A percentile compares a stretch with the other conserved stretches of the same genome.
phyloP scores from a whole-genome alignment of 805 yeast genomes.

The Priceomyces medius region DNA sequence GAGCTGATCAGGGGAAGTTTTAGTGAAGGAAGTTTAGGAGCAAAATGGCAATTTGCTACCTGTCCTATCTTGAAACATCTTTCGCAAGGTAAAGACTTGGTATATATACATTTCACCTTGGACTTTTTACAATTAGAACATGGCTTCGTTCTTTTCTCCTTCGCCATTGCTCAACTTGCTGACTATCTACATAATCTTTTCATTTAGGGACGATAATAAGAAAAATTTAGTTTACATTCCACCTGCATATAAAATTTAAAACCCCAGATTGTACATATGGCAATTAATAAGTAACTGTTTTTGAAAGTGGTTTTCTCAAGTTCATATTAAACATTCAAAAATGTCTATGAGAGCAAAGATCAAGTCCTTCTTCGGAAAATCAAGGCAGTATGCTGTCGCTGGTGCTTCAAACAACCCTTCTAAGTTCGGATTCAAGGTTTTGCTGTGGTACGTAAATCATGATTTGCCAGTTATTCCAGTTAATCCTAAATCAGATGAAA shows the following conservation, averaged over 20 bases:
- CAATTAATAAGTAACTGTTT: no score
- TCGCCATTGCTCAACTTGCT: constrained; percentile 19
- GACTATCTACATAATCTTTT: neutral
- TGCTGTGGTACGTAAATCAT: constrained; percentile 63
- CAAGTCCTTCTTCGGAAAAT: constrained; percentile 49
- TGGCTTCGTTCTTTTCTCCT: constrained; percentile 52
- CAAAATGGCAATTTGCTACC: constrained; percentile 51
- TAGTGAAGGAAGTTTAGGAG: constrained; percentile 49
- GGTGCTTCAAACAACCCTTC: constrained; percentile 67
- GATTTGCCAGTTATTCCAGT: constrained; percentile 62
- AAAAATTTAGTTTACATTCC: neutral
- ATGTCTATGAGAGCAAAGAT: constrained; percentile 41
- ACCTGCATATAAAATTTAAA: neutral
- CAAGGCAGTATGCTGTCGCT: constrained; percentile 58
- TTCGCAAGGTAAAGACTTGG: constrained; percentile 51
- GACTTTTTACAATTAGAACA: constrained; percentile 62
- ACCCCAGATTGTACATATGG: no score
- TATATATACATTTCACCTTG: constrained; percentile 61
- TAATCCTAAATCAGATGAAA: constrained; percentile 54
- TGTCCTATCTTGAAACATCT: constrained; percentile 53
- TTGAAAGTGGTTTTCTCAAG: no score
- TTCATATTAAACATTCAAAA: no score
- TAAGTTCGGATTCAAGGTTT: constrained; percentile 70
- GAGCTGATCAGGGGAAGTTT: constrained; percentile 24
- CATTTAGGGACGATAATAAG: neutral